Evolutionary conservation across 2,329 filamentous ascomycete genomes (phyloP).

Genomic region (Teratosphaeria viscida): DNA sequence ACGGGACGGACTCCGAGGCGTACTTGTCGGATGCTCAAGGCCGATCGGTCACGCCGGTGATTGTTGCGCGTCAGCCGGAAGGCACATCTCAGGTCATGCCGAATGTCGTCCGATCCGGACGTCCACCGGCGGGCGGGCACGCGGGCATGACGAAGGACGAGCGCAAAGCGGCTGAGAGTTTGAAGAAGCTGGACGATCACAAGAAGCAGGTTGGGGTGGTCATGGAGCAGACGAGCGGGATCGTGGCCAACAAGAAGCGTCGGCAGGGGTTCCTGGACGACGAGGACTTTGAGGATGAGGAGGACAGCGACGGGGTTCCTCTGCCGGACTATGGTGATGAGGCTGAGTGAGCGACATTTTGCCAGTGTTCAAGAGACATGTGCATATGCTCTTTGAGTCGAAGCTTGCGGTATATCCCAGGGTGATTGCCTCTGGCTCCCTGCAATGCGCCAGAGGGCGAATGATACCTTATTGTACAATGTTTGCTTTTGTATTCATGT

Average conservation of each 20-base stretch:
- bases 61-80: constrained; percentile 5
- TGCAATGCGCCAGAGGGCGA: no score
- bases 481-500: neutral
- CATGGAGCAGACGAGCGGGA: constrained; percentile 43
- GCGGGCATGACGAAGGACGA: constrained; percentile 27
- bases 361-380: no score
- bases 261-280: constrained; percentile 40
- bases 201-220: constrained; percentile 44
- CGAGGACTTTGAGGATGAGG: constrained; percentile 37
- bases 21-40: constrained; percentile 40
- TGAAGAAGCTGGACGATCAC: constrained; percentile 40
- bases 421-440: neutral
- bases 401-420: neutral
- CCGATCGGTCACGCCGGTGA: constrained; percentile 37
- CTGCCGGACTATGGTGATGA: neutral
- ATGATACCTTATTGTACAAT: neutral
- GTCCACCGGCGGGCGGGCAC: neutral
- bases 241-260: constrained; percentile 42
- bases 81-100: constrained; percentile 3
- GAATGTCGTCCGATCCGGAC: constrained; percentile 1
- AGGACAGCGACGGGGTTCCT: constrained; percentile 7
- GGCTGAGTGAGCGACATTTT: neutral
- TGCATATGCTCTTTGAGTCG: neutral
- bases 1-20: constrained; percentile 28
- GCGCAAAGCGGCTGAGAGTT: constrained; percentile 31